Conservation (phyloP, 805 yeast species). For the Candida ortonii region DNA sequence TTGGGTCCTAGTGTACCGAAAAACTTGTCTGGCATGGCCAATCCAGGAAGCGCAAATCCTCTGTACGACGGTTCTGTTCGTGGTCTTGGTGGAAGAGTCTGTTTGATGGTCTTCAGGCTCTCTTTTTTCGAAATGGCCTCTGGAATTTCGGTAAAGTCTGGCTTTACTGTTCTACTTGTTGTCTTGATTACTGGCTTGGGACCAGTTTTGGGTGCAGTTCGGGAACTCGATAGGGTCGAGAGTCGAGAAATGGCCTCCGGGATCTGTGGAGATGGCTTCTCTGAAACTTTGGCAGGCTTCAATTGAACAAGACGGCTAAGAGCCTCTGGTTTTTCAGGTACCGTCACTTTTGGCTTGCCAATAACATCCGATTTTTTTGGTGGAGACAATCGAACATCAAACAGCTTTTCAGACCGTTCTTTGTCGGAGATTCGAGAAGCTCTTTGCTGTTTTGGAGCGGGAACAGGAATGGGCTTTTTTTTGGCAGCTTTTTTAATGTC, state of each 20-base stretch:
- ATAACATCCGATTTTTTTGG: constrained; percentile 6
- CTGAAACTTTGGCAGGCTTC: constrained; percentile 18
- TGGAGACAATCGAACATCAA: constrained; percentile 12
- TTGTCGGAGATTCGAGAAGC: constrained; percentile 1
- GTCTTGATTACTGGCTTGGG: constrained; percentile 1
- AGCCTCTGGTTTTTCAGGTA: constrained; percentile 16
- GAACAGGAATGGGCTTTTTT: constrained; percentile 4
- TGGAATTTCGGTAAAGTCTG: too few relatives aligned
- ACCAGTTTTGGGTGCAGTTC: constrained; percentile 14
- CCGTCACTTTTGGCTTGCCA: constrained; percentile 2
- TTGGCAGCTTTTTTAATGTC: background rate
- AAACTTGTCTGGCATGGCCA: constrained; percentile 19
- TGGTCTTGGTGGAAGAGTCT: constrained; percentile 6
- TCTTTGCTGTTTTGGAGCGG: background rate
- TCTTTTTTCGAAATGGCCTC: too few relatives aligned
- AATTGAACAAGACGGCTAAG: constrained; percentile 12
- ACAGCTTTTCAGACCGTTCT: constrained; percentile 2
- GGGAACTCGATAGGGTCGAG: constrained; percentile 18
- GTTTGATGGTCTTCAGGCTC: too few relatives aligned
- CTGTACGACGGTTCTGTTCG: constrained; percentile 7
- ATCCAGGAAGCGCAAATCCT: constrained; percentile 24
- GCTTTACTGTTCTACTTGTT: background rate
- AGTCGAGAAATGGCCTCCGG: constrained; percentile 31
- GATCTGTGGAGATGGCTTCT: constrained; percentile 11
- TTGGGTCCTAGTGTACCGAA: constrained; percentile 13